Evolutionary conservation across 2,329 filamentous ascomycete genomes (phyloP), one percentile per base, ranked within the genome.

Genomic region (Xylaria multiplex): DNA sequence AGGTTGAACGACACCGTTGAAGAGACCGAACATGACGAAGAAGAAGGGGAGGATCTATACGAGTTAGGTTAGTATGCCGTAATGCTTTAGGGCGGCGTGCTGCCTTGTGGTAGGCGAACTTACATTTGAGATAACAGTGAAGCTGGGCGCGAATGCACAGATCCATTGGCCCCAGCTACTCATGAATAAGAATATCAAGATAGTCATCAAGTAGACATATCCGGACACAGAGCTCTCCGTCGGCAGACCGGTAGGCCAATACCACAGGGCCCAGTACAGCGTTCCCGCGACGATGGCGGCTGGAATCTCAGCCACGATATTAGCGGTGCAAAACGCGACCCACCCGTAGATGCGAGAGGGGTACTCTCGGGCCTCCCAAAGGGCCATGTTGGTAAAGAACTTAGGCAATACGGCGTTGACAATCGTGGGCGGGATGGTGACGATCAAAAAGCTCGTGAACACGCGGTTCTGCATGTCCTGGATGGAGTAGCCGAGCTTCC

Each of bases 81-180:
- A 11, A 35, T 46, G 35, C 19, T 50, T 40, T 35, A 35, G 32
- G 3, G 11, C 14, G n/a, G 14, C 8, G 53, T 6, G 6, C 9
- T 6, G 7, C 24, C 3, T 32, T 30, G 22, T 6, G 32, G 19
- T 13, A 6, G 11, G 27, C 32, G 30, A 4, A 76, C 80, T 79
- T 67, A 79, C 80, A 74, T 94, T 93, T 49, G 88, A 88, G 70
- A 94, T 93, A 69, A 93, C 90, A 0, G 91, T 92, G 79, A 93
- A 93, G 46, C 84, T 89, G 0, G 92, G 91, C 0, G 92, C 91
- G 77, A 93, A 93, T 0, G 93, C 92, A 69, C 89, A 91, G 71
- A 96, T 93, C 91, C 91, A 95, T 76, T 93, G 92, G 22, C 91
- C 93, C 91, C 90, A 94, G 70, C 84, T 88, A 37, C 85, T 86